Conservation (phyloP, 1,284 basidiomycete species). For the Sanghuangporus weigelae region DNA sequence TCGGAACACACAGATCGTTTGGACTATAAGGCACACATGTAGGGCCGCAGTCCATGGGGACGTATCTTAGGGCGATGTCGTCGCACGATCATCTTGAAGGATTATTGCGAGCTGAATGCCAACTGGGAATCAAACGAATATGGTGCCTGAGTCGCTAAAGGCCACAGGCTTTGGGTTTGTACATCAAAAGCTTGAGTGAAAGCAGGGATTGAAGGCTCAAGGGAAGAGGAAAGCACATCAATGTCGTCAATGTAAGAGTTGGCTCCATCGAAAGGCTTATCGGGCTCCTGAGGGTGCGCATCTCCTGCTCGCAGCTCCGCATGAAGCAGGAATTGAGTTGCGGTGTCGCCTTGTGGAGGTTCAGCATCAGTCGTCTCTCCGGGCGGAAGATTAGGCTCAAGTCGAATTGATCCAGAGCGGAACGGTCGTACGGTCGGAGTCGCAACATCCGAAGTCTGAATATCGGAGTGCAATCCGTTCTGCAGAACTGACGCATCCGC, state of each 20-base stretch:
- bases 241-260: background rate
- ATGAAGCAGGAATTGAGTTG: background rate
- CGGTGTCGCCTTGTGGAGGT: background rate
- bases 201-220: slow-evolving; percentile 9
- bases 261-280: background rate
- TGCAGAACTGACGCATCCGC: background rate
- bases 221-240: slow-evolving; percentile 4
- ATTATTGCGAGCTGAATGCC: slow-evolving; percentile 3
- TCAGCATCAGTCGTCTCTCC: too few relatives aligned
- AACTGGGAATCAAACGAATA: slow-evolving; percentile 12
- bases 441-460: background rate
- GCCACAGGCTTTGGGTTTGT: slow-evolving; percentile 2
- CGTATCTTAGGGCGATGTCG: background rate
- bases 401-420: background rate
- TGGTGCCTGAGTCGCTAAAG: slow-evolving; percentile 14
- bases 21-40: background rate
- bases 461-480: background rate
- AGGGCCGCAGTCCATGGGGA: too few relatives aligned
- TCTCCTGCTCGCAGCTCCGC: background rate
- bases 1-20: background rate
- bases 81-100: too few relatives aligned
- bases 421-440: background rate
- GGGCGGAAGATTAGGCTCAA: background rate
- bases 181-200: slow-evolving; percentile 6
- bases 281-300: background rate